Percentiles rank a stretch among this genome's conserved stretches.
These are phyloP conservation scores for Gelatoporia subvermispora DNA, from an alignment of 768 basidiomycete species.

Conservation along the genomic window DNA sequence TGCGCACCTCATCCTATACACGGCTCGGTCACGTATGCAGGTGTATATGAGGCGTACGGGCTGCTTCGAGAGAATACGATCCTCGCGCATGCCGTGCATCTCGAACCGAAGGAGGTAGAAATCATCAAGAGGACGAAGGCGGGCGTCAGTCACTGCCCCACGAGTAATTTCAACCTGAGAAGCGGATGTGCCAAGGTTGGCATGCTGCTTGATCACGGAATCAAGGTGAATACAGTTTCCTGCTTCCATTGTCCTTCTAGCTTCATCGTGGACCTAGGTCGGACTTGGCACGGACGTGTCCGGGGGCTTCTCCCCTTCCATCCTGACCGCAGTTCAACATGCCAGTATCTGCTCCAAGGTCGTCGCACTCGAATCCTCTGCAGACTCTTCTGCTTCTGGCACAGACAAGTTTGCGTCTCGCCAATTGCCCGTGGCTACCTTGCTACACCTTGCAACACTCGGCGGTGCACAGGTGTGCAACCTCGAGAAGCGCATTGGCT, in stretches of 20 bases:
- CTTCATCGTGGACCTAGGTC: constrained; percentile 46
- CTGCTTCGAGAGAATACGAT: constrained; percentile 78
- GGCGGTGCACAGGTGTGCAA: constrained; percentile 86
- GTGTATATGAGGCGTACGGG: constrained; percentile 75
- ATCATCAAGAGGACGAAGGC: constrained; percentile 61
- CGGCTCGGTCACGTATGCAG: constrained; percentile 54
- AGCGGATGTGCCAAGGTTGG: constrained; percentile 84
- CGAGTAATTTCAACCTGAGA: constrained; percentile 86
- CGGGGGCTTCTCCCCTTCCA: constrained; percentile 81
- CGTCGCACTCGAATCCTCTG: constrained; percentile 42
- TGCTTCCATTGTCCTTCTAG: background rate
- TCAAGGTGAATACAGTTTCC: constrained; percentile 57
- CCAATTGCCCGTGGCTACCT: constrained; percentile 68
- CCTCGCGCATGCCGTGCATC: constrained; percentile 82
- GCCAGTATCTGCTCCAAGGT: constrained; percentile 81
- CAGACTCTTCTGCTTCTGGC: background rate
- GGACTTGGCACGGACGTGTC: constrained; percentile 93
- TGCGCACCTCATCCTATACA: constrained; percentile 1
- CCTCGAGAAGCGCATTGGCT: constrained; percentile 64
- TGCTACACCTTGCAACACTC: constrained; percentile 86
- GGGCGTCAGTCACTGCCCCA: constrained; percentile 90
- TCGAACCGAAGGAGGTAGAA: constrained; percentile 67
- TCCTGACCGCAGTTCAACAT: constrained; percentile 70
- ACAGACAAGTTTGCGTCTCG: constrained; percentile 40
- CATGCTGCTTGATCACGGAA: constrained; percentile 70